Conservation (phyloP, 108 stramenopile genomes). For the Pseudonitzschia multiseries region DNA sequence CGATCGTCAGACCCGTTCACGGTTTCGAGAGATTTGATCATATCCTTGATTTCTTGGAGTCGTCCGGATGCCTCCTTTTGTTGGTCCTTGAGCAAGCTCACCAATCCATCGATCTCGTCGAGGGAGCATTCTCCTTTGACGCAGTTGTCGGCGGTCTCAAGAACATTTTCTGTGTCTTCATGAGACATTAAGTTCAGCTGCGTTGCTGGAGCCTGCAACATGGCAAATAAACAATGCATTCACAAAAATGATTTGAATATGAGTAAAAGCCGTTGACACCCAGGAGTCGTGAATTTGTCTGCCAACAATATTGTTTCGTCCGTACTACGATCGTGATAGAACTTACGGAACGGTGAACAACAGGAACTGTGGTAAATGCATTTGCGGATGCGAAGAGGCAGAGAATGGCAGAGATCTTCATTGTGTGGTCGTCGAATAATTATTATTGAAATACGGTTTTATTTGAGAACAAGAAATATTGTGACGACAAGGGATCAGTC, state of each 20-base stretch:
- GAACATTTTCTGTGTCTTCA: conserved; percentile 56
- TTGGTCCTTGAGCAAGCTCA: conserved; percentile 66
- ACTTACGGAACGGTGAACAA: conserved; percentile 4
- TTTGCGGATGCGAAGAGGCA: conserved; percentile 18
- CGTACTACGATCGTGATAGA: not conserved
- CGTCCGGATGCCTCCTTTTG: conserved; percentile 58
- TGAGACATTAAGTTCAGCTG: conserved; percentile 48
- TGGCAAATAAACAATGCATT: not conserved
- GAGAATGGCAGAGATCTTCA: conserved; percentile 21
- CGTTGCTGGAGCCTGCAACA: not conserved
- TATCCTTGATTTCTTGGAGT: conserved; percentile 57
- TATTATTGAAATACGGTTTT: not conserved
- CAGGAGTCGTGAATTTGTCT: not conserved
- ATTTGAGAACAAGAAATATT: not conserved
- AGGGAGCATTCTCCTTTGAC: conserved; percentile 68
- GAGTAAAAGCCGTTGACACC: not conserved
- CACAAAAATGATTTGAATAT: not conserved
- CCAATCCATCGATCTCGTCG: conserved; percentile 63
- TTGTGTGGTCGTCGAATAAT: not conserved
- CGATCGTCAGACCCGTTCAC: conserved; percentile 52
- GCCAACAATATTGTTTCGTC: not conserved
- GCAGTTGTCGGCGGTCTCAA: conserved; percentile 60
- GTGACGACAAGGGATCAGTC: not conserved
- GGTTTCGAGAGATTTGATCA: conserved; percentile 57
- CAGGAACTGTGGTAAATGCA: conserved; percentile 15